A percentile compares a stretch with the other conserved stretches of the same genome.
Conservation (phyloP, 495 filamentous ascomycete genomes). For the Daldinia vernicosa region DNA sequence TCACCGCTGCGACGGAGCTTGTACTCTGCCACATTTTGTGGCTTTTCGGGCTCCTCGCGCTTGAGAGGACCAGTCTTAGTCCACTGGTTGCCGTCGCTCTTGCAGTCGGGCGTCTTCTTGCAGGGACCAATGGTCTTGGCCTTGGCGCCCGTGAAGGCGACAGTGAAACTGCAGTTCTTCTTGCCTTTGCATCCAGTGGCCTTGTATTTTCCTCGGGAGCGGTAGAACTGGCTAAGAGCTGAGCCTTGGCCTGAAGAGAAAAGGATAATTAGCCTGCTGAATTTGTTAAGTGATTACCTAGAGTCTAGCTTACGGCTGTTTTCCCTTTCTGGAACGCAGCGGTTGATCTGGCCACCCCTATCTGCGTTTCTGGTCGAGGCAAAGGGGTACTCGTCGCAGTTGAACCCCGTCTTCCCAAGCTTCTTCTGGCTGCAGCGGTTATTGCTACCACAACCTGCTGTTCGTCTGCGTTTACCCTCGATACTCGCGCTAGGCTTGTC, state of each 20-base stretch:
- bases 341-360: conserved; percentile 5
- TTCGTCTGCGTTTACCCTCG: neutral
- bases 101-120: neutral
- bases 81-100: neutral
- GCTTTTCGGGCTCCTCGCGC: neutral
- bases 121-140: neutral
- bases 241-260: neutral
- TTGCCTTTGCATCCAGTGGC: neutral
- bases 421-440: conserved; percentile 2
- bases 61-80: neutral
- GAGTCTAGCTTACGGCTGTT: neutral
- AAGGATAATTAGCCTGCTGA: neutral
- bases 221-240: neutral
- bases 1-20: neutral
- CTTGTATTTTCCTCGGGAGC: neutral
- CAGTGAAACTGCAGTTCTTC: conserved; percentile 10
- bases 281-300: neutral
- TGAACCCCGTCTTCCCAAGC: neutral
- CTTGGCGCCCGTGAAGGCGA: neutral
- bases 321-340: neutral
- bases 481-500: neutral
- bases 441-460: neutral
- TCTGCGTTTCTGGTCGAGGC: conserved; percentile 3
- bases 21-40: neutral
- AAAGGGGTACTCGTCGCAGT: conserved; percentile 9